Conservation (phyloP, 352 stramenopile species). For the Globisporangium spiculum region DNA sequence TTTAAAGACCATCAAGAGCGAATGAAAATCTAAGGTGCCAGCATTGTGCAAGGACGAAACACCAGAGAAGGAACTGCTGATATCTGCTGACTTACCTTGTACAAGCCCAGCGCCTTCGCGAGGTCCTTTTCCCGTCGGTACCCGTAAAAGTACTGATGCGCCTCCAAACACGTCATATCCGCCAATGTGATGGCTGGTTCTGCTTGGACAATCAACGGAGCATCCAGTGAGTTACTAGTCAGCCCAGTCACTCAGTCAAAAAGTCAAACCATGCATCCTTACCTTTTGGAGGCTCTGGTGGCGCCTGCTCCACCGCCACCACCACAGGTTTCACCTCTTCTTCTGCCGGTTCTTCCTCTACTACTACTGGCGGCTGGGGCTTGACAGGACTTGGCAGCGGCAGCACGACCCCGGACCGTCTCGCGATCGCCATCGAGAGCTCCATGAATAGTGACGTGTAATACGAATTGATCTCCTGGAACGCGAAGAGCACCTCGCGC, state of each 20-base stretch:
- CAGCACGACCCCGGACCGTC: conserved; percentile 42
- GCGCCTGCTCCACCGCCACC: conserved; percentile 1
- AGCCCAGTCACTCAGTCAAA: background rate
- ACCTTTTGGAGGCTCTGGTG: background rate
- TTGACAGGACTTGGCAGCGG: conserved; percentile 44
- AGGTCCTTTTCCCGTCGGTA: conserved; percentile 40
- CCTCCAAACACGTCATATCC: conserved; percentile 52
- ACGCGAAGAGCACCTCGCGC: conserved; percentile 68
- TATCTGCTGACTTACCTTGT: conserved; percentile 32
- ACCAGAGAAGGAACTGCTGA: background rate
- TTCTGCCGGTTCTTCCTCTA: conserved; percentile 11
- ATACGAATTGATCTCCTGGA: conserved; percentile 85
- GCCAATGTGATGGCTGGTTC: background rate
- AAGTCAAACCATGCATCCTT: background rate
- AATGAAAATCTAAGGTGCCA: background rate
- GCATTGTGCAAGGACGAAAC: background rate
- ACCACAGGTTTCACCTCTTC: background rate
- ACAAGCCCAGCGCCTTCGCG: conserved; percentile 44
- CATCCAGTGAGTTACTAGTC: background rate
- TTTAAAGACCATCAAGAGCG: background rate
- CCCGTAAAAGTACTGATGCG: conserved; percentile 64
- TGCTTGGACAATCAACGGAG: background rate
- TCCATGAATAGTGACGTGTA: conserved; percentile 85
- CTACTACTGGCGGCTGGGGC: conserved; percentile 9
- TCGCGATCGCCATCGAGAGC: conserved; percentile 68